These are phyloP conservation scores for Venturia pyrina DNA, from an alignment of 2,329 filamentous ascomycete genomes.

Conservation along the genomic window DNA sequence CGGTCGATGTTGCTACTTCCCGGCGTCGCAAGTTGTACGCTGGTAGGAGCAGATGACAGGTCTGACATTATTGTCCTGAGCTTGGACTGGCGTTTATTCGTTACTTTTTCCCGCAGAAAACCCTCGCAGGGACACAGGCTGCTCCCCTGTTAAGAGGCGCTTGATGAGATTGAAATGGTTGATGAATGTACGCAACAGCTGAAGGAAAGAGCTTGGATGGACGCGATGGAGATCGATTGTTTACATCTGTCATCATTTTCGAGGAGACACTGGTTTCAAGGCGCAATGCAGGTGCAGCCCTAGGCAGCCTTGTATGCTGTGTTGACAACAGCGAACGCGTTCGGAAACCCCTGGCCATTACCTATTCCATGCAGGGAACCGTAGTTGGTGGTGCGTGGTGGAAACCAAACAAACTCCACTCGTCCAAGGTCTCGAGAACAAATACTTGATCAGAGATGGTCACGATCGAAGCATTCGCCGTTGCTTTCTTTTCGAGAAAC, in stretches of 20 bases:
- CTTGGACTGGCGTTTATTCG: not conserved
- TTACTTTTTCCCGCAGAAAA: not conserved
- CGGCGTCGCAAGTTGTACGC: not conserved
- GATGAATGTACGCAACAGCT: not conserved
- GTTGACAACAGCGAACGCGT: not conserved
- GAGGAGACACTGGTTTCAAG: not conserved
- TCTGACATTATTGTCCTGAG: not conserved
- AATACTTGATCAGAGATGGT: not conserved
- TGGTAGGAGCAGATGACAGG: not conserved
- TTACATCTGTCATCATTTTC: not conserved
- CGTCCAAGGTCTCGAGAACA: not conserved
- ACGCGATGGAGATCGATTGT: not conserved
- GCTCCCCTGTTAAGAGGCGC: not conserved
- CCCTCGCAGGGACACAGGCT: not conserved
- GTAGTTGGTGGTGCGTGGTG: too few relatives aligned
- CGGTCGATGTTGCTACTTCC: not conserved
- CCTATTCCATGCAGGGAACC: not conserved
- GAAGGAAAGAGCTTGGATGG: not conserved
- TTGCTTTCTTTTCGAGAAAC: not conserved
- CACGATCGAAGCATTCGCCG: not conserved
- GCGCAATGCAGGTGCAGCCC: not conserved
- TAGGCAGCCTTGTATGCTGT: not conserved
- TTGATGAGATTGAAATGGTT: not conserved
- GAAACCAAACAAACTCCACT: too few relatives aligned
- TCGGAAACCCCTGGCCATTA: not conserved